phyloP scores from a whole-genome alignment of 2,329 filamentous ascomycete species.

The Colletotrichum costaricense region DNA sequence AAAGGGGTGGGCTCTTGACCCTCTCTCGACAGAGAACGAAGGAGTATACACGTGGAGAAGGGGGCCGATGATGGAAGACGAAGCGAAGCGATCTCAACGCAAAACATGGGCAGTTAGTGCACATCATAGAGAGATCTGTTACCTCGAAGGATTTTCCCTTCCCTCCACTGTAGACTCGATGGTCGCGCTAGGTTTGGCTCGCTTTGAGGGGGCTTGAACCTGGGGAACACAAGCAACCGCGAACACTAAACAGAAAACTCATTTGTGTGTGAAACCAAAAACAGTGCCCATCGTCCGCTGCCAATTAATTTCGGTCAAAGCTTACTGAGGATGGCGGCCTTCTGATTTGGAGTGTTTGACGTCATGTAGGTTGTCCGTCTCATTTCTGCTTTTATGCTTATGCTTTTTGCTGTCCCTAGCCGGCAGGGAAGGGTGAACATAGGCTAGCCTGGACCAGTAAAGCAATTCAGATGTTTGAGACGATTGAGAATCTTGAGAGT shows the following conservation, averaged over 20 bases:
- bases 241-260: neutral
- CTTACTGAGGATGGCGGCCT: neutral
- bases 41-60: constrained; percentile 24
- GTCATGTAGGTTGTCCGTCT: constrained; percentile 17
- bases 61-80: neutral
- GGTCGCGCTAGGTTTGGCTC: neutral
- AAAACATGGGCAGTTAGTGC: neutral
- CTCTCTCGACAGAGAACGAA: constrained; percentile 1
- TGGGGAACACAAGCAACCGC: neutral
- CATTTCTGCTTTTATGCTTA: constrained; percentile 32
- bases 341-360: constrained; percentile 21
- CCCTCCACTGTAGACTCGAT: neutral
- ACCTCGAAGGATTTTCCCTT: neutral
- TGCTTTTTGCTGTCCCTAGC: neutral
- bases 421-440: constrained; percentile 1
- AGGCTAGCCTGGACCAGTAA: neutral
- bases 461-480: neutral
- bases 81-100: neutral
- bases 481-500: neutral
- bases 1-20: too few relatives aligned
- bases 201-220: neutral
- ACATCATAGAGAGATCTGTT: neutral
- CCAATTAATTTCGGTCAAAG: constrained; percentile 17
- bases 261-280: neutral
- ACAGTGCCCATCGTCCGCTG: constrained; percentile 5